phyloP scores from a whole-genome alignment of 257 asterid genomes.

The Jacaranda mimosifolia region DNA sequence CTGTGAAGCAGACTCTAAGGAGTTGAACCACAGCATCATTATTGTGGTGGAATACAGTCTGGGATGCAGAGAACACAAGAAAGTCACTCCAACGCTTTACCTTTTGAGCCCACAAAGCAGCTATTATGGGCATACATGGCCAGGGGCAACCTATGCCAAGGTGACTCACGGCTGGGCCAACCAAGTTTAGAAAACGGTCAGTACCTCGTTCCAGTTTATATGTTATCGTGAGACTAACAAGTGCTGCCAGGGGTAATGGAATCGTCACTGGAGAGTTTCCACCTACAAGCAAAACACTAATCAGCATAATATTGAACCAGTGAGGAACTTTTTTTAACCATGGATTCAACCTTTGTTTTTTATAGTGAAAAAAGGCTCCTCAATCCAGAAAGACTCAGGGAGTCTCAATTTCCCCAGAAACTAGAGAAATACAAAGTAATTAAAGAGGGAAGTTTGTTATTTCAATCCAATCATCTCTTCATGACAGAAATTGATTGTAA shows the following conservation, averaged over 20 bases:
- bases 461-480: slow-evolving; percentile 19
- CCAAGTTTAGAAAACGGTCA: slow-evolving; percentile 68
- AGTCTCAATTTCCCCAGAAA: too few species aligned
- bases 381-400: background rate
- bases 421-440: background rate
- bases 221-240: slow-evolving; percentile 95
- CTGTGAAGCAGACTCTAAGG: slow-evolving; percentile 79
- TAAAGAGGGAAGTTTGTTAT: background rate
- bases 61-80: slow-evolving; percentile 83
- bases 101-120: slow-evolving; percentile 91
- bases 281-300: slow-evolving; percentile 54
- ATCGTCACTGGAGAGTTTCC: slow-evolving; percentile 76
- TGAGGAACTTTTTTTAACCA: background rate
- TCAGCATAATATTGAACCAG: slow-evolving; percentile 31
- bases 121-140: slow-evolving; percentile 94
- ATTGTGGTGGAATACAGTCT: slow-evolving; percentile 87
- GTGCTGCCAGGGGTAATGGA: slow-evolving; percentile 91
- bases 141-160: slow-evolving; percentile 92
- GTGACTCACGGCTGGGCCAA: slow-evolving; percentile 75
- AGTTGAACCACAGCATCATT: slow-evolving; percentile 91
- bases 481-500: slow-evolving; percentile 10
- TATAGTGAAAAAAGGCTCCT: slow-evolving; percentile 8
- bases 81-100: slow-evolving; percentile 95
- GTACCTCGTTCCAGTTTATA: slow-evolving; percentile 76
- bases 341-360: background rate